Conservation (phyloP, 2,329 filamentous ascomycete genomes). For the Neoarthrinium moseri region DNA sequence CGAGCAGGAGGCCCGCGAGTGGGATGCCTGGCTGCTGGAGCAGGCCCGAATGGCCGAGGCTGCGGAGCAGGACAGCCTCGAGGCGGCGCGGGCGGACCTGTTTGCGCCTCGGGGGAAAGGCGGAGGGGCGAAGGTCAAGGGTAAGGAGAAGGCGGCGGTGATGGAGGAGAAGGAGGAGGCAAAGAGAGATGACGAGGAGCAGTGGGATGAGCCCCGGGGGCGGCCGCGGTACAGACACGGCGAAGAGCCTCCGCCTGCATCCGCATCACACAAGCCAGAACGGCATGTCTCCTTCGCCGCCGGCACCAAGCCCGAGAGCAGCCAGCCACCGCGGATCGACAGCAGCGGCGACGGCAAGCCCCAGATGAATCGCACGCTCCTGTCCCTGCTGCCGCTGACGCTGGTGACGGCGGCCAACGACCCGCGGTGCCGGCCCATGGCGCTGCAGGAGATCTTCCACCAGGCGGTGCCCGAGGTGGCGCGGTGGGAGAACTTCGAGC, state of each 20-base stretch:
- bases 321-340: background rate
- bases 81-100: too few relatives aligned
- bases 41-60: too few relatives aligned
- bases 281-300: background rate
- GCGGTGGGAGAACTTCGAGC: background rate
- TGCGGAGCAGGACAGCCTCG: too few relatives aligned
- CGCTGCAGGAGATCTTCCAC: constrained; percentile 8
- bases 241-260: background rate
- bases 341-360: background rate
- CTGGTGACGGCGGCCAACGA: constrained; percentile 20
- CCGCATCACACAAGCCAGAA: background rate
- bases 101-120: too few relatives aligned
- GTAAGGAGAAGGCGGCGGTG: background rate
- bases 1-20: background rate
- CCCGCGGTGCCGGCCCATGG: constrained; percentile 18
- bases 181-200: background rate
- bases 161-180: background rate
- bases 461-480: background rate
- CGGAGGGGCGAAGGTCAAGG: too few relatives aligned
- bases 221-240: background rate
- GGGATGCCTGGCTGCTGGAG: too few relatives aligned
- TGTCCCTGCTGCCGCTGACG: constrained; percentile 21
- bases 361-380: constrained; percentile 16
- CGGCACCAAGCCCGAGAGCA: background rate
- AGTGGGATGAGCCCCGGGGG: background rate